These are phyloP conservation scores for Fomes fomentarius DNA, from an alignment of 1,284 basidiomycete species.

Conservation along the genomic window DNA sequence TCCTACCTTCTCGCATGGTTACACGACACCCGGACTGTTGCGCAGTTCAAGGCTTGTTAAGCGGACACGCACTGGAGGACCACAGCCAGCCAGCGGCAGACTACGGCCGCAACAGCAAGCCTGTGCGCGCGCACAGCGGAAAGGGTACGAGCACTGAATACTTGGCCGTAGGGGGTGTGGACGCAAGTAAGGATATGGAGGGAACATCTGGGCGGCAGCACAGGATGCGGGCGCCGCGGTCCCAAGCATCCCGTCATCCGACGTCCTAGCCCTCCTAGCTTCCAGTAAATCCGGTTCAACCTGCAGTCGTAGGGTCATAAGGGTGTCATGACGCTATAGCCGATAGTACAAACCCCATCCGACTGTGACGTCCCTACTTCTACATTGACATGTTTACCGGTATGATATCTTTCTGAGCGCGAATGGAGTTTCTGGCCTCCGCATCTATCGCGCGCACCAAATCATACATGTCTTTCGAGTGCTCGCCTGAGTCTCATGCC, in stretches of 20 bases:
- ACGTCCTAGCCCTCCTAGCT: conserved; percentile 41
- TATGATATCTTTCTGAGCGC: conserved; percentile 18
- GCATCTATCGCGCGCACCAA: conserved; percentile 1
- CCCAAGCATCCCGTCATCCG: conserved; percentile 30
- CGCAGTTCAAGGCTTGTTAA: conserved; percentile 52
- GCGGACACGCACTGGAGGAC: conserved; percentile 38
- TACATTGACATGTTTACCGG: conserved; percentile 22
- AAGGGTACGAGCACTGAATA: conserved; percentile 19
- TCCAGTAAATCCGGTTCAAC: no score
- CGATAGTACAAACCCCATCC: no score
- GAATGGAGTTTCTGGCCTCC: conserved; percentile 15
- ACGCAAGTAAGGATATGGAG: background rate
- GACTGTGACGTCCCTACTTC: conserved; percentile 11
- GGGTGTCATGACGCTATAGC: no score
- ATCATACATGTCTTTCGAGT: conserved; percentile 38
- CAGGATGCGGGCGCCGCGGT: background rate
- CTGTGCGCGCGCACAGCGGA: conserved; percentile 20
- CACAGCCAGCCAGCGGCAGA: conserved; percentile 11
- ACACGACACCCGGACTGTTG: conserved; percentile 39
- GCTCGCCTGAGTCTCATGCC: conserved; percentile 37
- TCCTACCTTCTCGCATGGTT: conserved; percentile 46
- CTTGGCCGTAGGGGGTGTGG: conserved; percentile 1
- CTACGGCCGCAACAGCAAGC: conserved; percentile 43
- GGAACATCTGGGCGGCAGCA: background rate
- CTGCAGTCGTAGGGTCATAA: background rate